These are phyloP conservation scores for Xylariaceae sp. DNA, from an alignment of 2,329 filamentous ascomycete genomes.

Conservation along the genomic window DNA sequence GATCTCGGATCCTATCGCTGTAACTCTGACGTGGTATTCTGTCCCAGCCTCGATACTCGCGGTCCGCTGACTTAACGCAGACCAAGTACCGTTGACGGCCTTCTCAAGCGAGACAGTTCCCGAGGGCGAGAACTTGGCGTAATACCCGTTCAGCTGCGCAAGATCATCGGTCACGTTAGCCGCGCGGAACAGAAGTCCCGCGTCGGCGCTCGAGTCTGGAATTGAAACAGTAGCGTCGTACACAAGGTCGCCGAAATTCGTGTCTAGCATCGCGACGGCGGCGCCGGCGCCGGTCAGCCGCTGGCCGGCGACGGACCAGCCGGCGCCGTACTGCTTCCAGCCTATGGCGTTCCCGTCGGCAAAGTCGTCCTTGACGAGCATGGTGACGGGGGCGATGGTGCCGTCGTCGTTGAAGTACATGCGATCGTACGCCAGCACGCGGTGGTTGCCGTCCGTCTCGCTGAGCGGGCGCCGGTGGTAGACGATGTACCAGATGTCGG, in stretches of 20 bases:
- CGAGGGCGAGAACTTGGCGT: slow-evolving; percentile 30
- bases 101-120: slow-evolving; percentile 37
- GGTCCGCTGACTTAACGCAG: slow-evolving; percentile 14
- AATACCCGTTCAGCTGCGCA: slow-evolving; percentile 40
- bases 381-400: slow-evolving; percentile 49
- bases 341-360: slow-evolving; percentile 46
- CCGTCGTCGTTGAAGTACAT: slow-evolving; percentile 53
- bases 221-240: slow-evolving; percentile 41
- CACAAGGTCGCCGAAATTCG: slow-evolving; percentile 44
- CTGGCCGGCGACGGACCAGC: slow-evolving; percentile 37
- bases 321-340: slow-evolving; percentile 42
- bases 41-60: slow-evolving; percentile 10
- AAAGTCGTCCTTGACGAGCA: slow-evolving; percentile 53
- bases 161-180: slow-evolving; percentile 25
- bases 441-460: slow-evolving; percentile 52
- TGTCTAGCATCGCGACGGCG: slow-evolving; percentile 43
- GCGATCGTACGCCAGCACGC: slow-evolving; percentile 53
- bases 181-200: slow-evolving; percentile 47
- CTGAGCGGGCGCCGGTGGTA: slow-evolving; percentile 54
- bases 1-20: slow-evolving; percentile 34
- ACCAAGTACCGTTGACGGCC: slow-evolving; percentile 26
- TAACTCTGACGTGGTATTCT: slow-evolving; percentile 36
- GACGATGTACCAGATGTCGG: slow-evolving; percentile 51
- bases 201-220: slow-evolving; percentile 31
- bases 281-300: slow-evolving; percentile 32